Base-by-base conservation (phyloP, 2,329 filamentous ascomycete species). In the Ciborinia camelliae region DNA sequence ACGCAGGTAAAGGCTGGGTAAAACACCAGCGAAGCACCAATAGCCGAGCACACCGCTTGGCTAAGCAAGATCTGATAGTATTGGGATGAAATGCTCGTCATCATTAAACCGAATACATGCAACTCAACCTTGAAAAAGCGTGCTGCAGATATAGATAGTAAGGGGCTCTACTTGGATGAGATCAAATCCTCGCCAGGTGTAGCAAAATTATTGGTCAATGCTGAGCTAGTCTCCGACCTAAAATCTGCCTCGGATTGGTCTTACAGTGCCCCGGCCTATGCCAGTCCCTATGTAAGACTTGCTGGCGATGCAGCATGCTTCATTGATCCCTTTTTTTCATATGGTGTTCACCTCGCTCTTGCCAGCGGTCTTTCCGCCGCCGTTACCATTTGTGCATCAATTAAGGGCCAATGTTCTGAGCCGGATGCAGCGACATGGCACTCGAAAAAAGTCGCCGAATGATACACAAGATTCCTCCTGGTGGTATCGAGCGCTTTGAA, bases 251-350 rank as follows among this genome's bases (percentile, higher is more conserved):
- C 28, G 7, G 43, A 59, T 12, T 59, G 30, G 73, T 82, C 80
- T 0, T 82, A 82, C 69, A 79, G 73, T 50, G 77, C 81, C 4
- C 75, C 76, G 0, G 64, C 70, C 0, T 83, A 83, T 66, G 76
- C 79, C 0, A 61, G 71, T n/a, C 75, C 76, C 0, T 62, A 79
- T 62, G 47, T 71, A 8, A 74, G 76, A n/a, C 70, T 77, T 32
- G 71, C 68, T 9, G 76, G 76, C 3, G 76, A 78, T 65, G 76
- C 76, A 0, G 77, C 75, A 2, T 76, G 74, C 64, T 78, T 78
- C 66, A 77, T 78, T 61, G 76, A 78, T 64, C 77, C 76, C 0
- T 75, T 73, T 50, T 78, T 78, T 67, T 78, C 76, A 0, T 77
- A 77, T 2, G 76, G 77, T 20, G 73, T 76, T 26, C 76, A 78